phyloP scores from a whole-genome alignment of 208 protist genomes.

The Crithidia acanthocephali region DNA sequence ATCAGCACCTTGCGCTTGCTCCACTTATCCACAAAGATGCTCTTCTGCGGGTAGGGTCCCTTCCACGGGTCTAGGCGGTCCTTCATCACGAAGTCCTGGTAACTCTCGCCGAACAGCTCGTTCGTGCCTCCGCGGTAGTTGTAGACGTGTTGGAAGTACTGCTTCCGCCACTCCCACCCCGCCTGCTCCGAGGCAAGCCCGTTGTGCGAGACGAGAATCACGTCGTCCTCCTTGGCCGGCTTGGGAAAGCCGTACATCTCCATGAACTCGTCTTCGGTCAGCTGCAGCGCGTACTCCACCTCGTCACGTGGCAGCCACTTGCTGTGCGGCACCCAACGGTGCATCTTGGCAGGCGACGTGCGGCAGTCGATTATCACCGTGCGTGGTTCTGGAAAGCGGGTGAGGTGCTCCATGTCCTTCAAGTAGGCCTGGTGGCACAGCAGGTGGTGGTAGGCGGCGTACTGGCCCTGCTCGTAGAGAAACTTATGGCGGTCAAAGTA shows the following conservation, averaged over 20 bases:
- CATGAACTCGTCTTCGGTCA: conserved; percentile 80
- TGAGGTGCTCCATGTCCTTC: conserved; percentile 82
- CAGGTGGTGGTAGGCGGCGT: conserved; percentile 77
- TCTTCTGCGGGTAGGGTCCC: conserved; percentile 88
- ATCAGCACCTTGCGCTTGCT: conserved; percentile 89
- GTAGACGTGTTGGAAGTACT: conserved; percentile 91
- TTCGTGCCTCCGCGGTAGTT: conserved; percentile 92
- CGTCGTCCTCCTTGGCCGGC: conserved; percentile 69
- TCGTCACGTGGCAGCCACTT: conserved; percentile 90
- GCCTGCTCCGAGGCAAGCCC: conserved; percentile 88
- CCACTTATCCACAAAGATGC: conserved; percentile 93
- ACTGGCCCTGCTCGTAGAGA: conserved; percentile 90
- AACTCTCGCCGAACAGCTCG: conserved; percentile 85
- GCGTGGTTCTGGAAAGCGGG: conserved; percentile 73
- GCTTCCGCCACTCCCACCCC: conserved; percentile 89
- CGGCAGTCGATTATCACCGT: conserved; percentile 85
- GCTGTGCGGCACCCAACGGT: conserved; percentile 88
- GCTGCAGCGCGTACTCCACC: conserved; percentile 90
- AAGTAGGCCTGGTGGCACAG: conserved; percentile 88
- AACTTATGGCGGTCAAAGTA: conserved; percentile 93
- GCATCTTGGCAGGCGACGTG: conserved; percentile 74
- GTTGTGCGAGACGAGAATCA: conserved; percentile 92
- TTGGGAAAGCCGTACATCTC: conserved; percentile 92
- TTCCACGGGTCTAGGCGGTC: conserved; percentile 87
- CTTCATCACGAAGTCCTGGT: conserved; percentile 79